Evolutionary conservation across 2,329 filamentous ascomycete species (phyloP), one percentile per base, ranked within the genome.

Genomic region (Helminthosporium solani): DNA sequence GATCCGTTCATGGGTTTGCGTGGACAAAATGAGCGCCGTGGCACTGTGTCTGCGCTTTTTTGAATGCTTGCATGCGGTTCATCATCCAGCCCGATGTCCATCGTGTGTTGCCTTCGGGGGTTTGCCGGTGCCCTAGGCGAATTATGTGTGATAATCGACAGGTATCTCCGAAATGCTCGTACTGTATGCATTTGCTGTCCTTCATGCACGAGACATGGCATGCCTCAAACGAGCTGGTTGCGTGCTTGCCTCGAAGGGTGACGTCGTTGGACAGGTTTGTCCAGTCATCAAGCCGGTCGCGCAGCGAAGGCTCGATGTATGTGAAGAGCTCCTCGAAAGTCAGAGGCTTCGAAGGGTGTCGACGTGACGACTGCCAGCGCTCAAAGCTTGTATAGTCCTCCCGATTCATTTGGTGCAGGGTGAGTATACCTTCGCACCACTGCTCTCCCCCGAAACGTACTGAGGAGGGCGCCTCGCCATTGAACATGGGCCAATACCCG

Each of bases 401-500:
- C 6, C 60, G 56, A 2, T 51, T 35, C 16, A 71, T 49, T 35
- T 67, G 66, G 40, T 72, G 70, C 56, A 71, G 62, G 1, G 68
- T 73, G 8, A 76, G 48, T 18, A 73, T 63, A 15, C 72, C 70
- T 23, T 67, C 60, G 51, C 74, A 77, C 73, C 74, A 76, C 19
- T 75, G 64, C 43, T 64, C 66, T 7, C 57, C 47, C 14, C 63
- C 61, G 53, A 68, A 75, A 36, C 67, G 63, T 34, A 74, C 48
- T 0, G 66, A 70, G 19, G 54, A 53, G 3, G 71, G 67, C 21
- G 66, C 70, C 47, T 73, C 72, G 35, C 73, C 72, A 48, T 75
- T 75, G 47, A 76, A 71, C 64, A 74, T 72, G 15, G 74, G 74
- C 66, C 67, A 75, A 37, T 70, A 68, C 34, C 67, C 70, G 0